phyloP scores from a whole-genome alignment of 2,329 filamentous ascomycete genomes.

The Ploettnerulaceae sp. region DNA sequence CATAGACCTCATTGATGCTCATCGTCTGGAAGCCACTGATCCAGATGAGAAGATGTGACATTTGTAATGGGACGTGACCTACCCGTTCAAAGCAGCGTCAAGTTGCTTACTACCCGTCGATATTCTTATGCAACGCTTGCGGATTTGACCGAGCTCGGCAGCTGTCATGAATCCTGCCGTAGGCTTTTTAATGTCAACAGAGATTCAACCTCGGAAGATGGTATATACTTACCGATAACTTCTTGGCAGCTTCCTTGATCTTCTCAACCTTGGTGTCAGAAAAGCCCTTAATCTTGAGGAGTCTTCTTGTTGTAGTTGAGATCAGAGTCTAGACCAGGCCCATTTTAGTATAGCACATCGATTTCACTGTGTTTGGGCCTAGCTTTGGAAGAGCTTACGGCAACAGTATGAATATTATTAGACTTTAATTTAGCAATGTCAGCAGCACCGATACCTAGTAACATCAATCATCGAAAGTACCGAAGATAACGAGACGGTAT shows the following conservation, averaged over 20 bases:
- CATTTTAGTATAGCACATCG: neutral
- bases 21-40: conserved; percentile 62
- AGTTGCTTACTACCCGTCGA: conserved; percentile 67
- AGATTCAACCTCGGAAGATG: neutral
- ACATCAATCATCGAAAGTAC: conserved; percentile 9
- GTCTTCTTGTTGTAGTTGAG: conserved; percentile 51
- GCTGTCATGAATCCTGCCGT: conserved; percentile 60
- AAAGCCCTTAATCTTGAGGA: conserved; percentile 65
- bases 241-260: conserved; percentile 59
- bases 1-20: conserved; percentile 62
- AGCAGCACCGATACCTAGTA: conserved; percentile 53
- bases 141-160: conserved; percentile 57
- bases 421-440: conserved; percentile 63
- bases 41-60: neutral
- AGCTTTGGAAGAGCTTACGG: conserved; percentile 39
- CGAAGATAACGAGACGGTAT: neutral
- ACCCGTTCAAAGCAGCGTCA: conserved; percentile 60
- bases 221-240: conserved; percentile 30
- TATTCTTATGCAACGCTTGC: conserved; percentile 59
- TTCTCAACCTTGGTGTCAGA: conserved; percentile 68
- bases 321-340: conserved; percentile 47
- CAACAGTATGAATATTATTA: conserved; percentile 59
- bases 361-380: neutral
- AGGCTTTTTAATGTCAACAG: conserved; percentile 40
- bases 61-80: conserved; percentile 7